Conservation (phyloP, 371 early-diverging fungal genomes). For the Mucor sp. region DNA sequence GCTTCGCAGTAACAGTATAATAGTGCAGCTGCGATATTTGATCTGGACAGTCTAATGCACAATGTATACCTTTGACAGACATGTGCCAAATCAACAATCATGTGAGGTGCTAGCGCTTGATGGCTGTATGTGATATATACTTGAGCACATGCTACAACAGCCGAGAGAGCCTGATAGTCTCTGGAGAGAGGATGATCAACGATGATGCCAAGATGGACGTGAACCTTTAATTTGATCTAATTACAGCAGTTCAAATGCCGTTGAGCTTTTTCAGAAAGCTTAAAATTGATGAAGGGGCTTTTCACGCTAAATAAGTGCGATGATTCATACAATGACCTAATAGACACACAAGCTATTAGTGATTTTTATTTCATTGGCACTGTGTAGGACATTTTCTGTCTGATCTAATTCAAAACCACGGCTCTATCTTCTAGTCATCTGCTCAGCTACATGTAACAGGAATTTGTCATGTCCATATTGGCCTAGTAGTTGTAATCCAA, state of each 20-base stretch:
- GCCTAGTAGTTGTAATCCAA: conserved; percentile 82
- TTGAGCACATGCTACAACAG: too few relatives aligned
- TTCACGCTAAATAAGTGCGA: too few relatives aligned
- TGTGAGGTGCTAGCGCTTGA: background rate
- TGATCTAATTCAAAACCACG: background rate
- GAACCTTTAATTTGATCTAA: background rate
- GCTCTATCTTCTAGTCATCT: conserved; percentile 1
- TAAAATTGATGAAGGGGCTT: background rate
- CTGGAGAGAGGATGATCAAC: background rate
- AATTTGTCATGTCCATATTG: conserved; percentile 81
- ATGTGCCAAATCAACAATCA: background rate
- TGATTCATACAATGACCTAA: too few relatives aligned
- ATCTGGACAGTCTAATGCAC: background rate
- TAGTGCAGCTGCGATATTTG: background rate
- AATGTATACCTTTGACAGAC: background rate
- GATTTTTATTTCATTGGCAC: background rate
- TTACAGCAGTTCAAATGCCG: background rate
- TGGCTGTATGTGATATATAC: too few relatives aligned
- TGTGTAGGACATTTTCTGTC: too few relatives aligned
- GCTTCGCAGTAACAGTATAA: background rate
- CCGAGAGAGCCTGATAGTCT: background rate
- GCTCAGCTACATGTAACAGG: conserved; percentile 47
- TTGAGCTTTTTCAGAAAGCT: background rate
- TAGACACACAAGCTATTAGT: background rate
- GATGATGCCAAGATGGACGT: background rate